Base-by-base conservation (phyloP, 768 basidiomycete species). In the Rhodotorula diobovata region DNA sequence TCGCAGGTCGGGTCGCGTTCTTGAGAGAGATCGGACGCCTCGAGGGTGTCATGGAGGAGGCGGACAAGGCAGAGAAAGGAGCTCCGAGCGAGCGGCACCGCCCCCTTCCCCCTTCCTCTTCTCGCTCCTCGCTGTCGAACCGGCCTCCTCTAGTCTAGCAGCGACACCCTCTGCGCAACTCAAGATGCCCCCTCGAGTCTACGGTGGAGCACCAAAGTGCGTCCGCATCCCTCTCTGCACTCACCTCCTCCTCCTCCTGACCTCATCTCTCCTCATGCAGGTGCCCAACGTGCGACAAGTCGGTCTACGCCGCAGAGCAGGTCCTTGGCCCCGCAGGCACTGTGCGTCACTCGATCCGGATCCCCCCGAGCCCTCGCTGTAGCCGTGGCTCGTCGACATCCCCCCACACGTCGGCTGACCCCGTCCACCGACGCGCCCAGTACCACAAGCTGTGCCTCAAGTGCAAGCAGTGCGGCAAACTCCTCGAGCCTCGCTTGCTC, bases 281-380 rank as follows among this genome's bases (percentile, higher is more conserved):
- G 20, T 73, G 72, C 37, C 64, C 68, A 18, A 58, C 55, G 8
- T 73, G 72, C 56, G 14, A 15, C 21, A 37, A 68, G 57, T 48
- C 85, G 0, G 92, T 93, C 43, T 94, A 94, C 81, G 89, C 89
- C 70, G 91, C 91, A 62, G 91, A 94, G 80, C 90, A 93, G 89
- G 86, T 86, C 41, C 87, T 93, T 83, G 92, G 92, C 30, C 92
- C 92, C 63, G 92, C 89, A 34, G 86, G 92, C 79, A 92, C 89
- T 86, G 92, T 91, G 78, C 77, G 85, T 74, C 53, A 8, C 25
- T 37, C 16, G 3, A 4, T 3, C 14, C 53, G 23, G 28, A 53
- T 9, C 32, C 20, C 20, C 35, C 46, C 12, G 46, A 8, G 21
- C 1, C 51, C 30, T 21, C 21, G 10, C 30, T 15, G 5, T 25